Conservation (phyloP, 164 flowering plant genomes). For the Magnolia sinica region DNA sequence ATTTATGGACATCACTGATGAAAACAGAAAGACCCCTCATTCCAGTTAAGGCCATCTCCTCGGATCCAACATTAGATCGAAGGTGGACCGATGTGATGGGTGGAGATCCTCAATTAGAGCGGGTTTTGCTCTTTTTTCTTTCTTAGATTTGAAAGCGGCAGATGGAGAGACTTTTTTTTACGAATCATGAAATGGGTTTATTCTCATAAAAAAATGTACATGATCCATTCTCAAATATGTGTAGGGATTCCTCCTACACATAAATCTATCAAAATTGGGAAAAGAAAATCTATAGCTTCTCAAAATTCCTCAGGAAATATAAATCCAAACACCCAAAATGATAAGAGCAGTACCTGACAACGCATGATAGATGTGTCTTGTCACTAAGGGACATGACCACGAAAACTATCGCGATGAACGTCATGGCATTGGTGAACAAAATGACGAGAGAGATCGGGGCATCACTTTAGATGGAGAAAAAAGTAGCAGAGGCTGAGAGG, state of each 20-base stretch:
- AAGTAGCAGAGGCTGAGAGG: conserved; percentile 79
- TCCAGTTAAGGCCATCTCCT: conserved; percentile 80
- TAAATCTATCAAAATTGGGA: too few species aligned
- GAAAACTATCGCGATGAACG: conserved; percentile 85
- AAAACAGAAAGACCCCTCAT: conserved; percentile 98
- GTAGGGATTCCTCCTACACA: neutral
- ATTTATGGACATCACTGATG: conserved; percentile 88
- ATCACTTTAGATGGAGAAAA: conserved; percentile 65
- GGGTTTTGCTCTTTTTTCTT: neutral
- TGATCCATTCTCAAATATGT: too few species aligned
- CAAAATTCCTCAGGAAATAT: conserved; percentile 34
- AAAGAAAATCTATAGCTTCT: too few species aligned
- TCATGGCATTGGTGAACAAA: conserved; percentile 90
- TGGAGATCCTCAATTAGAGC: conserved; percentile 5
- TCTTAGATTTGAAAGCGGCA: conserved; percentile 9
- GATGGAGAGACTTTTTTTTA: neutral
- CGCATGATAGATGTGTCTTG: conserved; percentile 51
- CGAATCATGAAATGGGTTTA: neutral
- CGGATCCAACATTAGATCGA: conserved; percentile 44
- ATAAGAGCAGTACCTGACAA: conserved; percentile 66
- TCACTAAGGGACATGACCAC: conserved; percentile 72
- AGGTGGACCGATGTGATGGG: neutral
- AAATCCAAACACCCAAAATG: conserved; percentile 76
- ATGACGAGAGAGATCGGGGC: conserved; percentile 84
- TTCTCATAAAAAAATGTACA: too few species aligned